Conservation (phyloP, 1,284 basidiomycete genomes). For the Fomitiporia mediterranea region DNA sequence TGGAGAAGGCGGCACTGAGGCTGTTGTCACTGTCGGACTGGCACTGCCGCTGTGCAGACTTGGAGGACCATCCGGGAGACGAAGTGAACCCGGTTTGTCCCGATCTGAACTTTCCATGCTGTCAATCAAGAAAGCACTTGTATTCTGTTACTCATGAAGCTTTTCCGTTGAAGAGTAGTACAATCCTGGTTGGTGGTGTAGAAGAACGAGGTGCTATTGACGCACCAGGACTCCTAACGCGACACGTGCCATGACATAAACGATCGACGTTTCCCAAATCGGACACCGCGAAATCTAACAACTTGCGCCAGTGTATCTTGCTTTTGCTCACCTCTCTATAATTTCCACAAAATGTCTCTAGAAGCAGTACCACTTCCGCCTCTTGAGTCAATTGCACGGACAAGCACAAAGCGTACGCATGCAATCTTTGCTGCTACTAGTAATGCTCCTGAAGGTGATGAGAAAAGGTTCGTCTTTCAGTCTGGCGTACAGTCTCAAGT, state of each 20-base stretch:
- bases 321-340: not conserved
- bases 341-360: constrained; percentile 12
- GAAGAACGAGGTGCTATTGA: not conserved
- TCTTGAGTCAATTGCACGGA: constrained; percentile 58
- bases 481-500: not conserved
- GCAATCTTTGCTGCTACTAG: constrained; percentile 65
- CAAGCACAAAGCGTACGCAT: constrained; percentile 62
- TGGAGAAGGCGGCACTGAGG: constrained; percentile 9
- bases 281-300: not conserved
- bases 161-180: not conserved
- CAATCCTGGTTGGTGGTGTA: not conserved
- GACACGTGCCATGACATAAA: not conserved
- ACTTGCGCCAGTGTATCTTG: too few relatives aligned
- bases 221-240: not conserved
- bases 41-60: not conserved
- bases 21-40: constrained; percentile 9
- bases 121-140: not conserved
- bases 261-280: not conserved
- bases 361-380: constrained; percentile 45
- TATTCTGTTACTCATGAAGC: not conserved
- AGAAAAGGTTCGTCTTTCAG: constrained; percentile 50
- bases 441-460: constrained; percentile 59
- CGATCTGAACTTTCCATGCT: constrained; percentile 3
- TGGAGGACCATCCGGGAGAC: not conserved
- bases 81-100: constrained; percentile 1